A percentile compares a stretch with the other conserved stretches of the same genome.
Evolutionary conservation across 257 asterid species (phyloP).

Genomic region (Solanum clarkiae): DNA sequence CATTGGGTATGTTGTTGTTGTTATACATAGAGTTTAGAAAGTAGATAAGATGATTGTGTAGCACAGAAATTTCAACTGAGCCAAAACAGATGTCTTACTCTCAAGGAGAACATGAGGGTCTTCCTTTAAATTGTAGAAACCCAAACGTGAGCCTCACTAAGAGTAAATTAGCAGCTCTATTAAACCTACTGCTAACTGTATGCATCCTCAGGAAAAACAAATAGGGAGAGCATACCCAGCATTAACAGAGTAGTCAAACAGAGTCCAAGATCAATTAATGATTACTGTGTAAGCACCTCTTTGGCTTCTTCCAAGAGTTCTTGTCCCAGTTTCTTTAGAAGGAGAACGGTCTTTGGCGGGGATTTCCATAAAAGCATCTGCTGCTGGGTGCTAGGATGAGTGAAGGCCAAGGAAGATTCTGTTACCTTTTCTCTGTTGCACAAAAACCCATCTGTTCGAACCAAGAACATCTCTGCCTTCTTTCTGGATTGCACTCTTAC

Average conservation of each 20-base stretch:
- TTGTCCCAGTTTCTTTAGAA: conserved; percentile 85
- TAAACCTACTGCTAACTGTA: background rate
- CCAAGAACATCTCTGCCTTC: conserved; percentile 99
- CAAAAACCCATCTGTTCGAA: conserved; percentile 90
- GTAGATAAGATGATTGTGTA: background rate
- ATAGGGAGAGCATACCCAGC: background rate
- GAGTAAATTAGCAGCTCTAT: background rate
- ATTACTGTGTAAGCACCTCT: conserved; percentile 40
- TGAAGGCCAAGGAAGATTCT: conserved; percentile 92
- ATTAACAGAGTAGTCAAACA: background rate
- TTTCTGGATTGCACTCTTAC: conserved; percentile 94
- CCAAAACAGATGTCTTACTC: background rate
- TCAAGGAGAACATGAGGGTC: background rate
- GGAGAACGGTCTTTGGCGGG: conserved; percentile 74
- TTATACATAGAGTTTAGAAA: background rate
- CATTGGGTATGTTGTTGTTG: no score
- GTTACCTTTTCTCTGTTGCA: conserved; percentile 90
- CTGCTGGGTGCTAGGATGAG: conserved; percentile 98
- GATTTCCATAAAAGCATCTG: conserved; percentile 99
- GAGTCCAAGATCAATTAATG: background rate
- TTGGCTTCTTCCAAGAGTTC: conserved; percentile 98
- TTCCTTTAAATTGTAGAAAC: background rate
- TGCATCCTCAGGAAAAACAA: background rate
- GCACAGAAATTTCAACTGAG: background rate
- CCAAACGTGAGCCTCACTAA: background rate